phyloP scores from a whole-genome alignment of 2,329 filamentous ascomycete species.

The Paecilomyces niveus region DNA sequence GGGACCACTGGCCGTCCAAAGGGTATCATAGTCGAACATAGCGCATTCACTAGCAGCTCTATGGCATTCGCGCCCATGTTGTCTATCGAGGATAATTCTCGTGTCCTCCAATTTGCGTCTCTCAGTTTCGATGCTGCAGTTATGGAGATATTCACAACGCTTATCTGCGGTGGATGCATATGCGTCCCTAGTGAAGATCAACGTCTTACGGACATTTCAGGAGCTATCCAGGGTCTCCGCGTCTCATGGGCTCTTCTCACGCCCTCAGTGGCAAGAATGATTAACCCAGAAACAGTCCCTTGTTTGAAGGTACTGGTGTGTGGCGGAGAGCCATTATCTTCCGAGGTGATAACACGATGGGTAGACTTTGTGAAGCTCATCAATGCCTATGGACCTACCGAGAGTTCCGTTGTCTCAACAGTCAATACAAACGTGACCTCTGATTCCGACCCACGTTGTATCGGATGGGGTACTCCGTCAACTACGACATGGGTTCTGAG shows the following conservation, averaged over 20 bases:
- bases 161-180: slow-evolving; percentile 39
- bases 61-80: slow-evolving; percentile 22
- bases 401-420: slow-evolving; percentile 23
- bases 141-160: slow-evolving; percentile 30
- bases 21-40: slow-evolving; percentile 30
- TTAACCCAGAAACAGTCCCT: slow-evolving; percentile 33
- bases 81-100: slow-evolving; percentile 15
- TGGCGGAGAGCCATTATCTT: slow-evolving; percentile 58
- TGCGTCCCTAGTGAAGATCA: slow-evolving; percentile 42
- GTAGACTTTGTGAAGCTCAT: slow-evolving; percentile 34
- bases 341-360: slow-evolving; percentile 66
- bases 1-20: slow-evolving; percentile 32
- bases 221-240: slow-evolving; percentile 42
- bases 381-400: slow-evolving; percentile 33
- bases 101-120: slow-evolving; percentile 39
- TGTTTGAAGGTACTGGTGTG: slow-evolving; percentile 37
- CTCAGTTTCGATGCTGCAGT: slow-evolving; percentile 41
- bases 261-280: slow-evolving; percentile 36
- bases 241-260: slow-evolving; percentile 43
- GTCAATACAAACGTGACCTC: slow-evolving; percentile 20
- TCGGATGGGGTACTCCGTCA: slow-evolving; percentile 19
- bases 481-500: slow-evolving; percentile 29
- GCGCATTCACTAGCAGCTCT: slow-evolving; percentile 24
- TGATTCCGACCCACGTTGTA: slow-evolving; percentile 17
- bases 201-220: slow-evolving; percentile 41